phyloP scores from a whole-genome alignment of 192 early-diverging fungal species.

The Helicostylum pulchrum region DNA sequence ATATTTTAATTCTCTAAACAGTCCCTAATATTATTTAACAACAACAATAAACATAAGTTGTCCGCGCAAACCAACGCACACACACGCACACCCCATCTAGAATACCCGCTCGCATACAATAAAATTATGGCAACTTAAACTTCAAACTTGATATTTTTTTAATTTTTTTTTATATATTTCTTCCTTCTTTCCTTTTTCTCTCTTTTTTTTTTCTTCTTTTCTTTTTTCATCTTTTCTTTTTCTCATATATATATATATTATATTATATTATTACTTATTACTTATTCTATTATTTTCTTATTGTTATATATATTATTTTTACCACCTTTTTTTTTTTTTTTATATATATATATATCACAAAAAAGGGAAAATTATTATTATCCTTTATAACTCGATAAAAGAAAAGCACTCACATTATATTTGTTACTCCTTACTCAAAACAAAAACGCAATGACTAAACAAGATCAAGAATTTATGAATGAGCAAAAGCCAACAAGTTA shows the following conservation, averaged over 20 bases:
- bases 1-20: constrained; percentile 5
- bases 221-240: not conserved
- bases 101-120: not conserved
- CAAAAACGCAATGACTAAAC: not conserved
- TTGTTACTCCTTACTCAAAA: too few relatives aligned
- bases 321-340: not conserved
- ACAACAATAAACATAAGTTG: not conserved
- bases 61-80: too few relatives aligned
- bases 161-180: not conserved
- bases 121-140: not conserved
- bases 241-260: constrained; percentile 7
- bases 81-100: too few relatives aligned
- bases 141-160: not conserved
- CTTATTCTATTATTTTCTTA: not conserved
- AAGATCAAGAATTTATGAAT: not conserved
- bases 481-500: constrained; percentile 8
- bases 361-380: constrained; percentile 2
- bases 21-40: not conserved
- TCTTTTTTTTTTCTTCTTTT: not conserved
- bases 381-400: not conserved
- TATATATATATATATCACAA: not conserved
- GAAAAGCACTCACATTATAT: too few relatives aligned
- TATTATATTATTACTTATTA: constrained; percentile 8
- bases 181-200: not conserved
- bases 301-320: constrained; percentile 12